Conservation (phyloP, 345 rosid species). For the Eucalyptus pauciflora region DNA sequence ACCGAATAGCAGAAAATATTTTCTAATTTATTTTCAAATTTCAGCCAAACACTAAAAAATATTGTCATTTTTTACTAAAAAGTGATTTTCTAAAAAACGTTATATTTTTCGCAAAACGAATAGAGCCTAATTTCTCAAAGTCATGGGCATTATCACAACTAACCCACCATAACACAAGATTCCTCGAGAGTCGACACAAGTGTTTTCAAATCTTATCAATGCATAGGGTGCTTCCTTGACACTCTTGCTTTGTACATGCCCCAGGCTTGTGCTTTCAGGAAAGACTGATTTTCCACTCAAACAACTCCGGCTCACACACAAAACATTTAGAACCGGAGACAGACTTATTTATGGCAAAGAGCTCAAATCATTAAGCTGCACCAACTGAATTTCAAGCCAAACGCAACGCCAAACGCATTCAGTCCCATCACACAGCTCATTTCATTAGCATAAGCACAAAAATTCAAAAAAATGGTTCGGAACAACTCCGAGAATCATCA, state of each 20-base stretch:
- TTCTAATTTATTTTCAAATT: too few species aligned
- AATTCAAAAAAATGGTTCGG: background rate
- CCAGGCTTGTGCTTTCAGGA: background rate
- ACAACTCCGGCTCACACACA: background rate
- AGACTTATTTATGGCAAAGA: background rate
- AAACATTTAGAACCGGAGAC: background rate
- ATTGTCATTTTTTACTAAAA: too few species aligned
- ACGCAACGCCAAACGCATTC: background rate
- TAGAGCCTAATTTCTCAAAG: background rate
- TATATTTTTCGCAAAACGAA: accelerated
- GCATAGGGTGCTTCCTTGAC: background rate
- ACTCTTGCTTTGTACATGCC: background rate
- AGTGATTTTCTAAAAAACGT: too few species aligned
- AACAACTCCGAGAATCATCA: background rate
- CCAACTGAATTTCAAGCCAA: background rate
- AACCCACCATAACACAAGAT: background rate
- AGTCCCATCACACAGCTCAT: background rate
- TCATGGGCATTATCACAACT: background rate
- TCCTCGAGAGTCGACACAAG: background rate
- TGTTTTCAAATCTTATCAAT: background rate
- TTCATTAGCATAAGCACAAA: background rate
- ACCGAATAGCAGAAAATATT: too few species aligned
- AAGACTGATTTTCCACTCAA: background rate
- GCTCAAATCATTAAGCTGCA: background rate
- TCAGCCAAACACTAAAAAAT: too few species aligned